Conservation (phyloP, 257 asterid species). For the Verbena officinalis region DNA sequence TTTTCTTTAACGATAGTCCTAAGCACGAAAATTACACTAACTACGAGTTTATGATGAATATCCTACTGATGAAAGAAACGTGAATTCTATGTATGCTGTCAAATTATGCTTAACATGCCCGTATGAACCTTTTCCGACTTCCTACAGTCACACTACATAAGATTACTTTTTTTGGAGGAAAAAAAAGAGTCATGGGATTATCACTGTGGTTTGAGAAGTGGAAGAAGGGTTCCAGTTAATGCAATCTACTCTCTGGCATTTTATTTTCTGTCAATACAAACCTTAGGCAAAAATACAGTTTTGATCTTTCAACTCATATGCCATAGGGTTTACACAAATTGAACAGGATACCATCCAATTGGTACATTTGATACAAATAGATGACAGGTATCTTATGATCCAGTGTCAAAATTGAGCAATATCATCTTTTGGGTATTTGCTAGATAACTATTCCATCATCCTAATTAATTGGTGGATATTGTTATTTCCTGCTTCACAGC, state of each 20-base stretch:
- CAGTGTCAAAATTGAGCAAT: background rate
- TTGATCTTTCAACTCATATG: background rate
- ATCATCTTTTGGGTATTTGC: no score
- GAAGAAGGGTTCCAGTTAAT: background rate
- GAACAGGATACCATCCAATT: background rate
- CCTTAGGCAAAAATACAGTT: background rate
- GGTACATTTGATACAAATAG: background rate
- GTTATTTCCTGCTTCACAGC: background rate
- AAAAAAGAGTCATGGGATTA: background rate
- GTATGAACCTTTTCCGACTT: background rate
- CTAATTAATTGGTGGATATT: slow-evolving; percentile 4
- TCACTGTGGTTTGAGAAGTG: background rate
- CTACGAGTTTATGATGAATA: no score
- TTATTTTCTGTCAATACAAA: background rate
- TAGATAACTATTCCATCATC: background rate
- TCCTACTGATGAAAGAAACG: background rate
- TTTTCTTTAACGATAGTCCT: slow-evolving; percentile 1
- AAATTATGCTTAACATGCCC: background rate
- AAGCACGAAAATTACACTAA: slow-evolving; percentile 18
- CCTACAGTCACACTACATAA: background rate
- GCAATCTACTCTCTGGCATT: background rate
- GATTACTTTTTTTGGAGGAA: background rate
- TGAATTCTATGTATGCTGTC: background rate
- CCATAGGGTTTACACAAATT: background rate
- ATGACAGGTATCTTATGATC: background rate